Evolutionary conservation across 176 grass and related monocot genomes (phyloP), one percentile per base, ranked within the genome.

Genomic region (Tuctoria greenei): DNA sequence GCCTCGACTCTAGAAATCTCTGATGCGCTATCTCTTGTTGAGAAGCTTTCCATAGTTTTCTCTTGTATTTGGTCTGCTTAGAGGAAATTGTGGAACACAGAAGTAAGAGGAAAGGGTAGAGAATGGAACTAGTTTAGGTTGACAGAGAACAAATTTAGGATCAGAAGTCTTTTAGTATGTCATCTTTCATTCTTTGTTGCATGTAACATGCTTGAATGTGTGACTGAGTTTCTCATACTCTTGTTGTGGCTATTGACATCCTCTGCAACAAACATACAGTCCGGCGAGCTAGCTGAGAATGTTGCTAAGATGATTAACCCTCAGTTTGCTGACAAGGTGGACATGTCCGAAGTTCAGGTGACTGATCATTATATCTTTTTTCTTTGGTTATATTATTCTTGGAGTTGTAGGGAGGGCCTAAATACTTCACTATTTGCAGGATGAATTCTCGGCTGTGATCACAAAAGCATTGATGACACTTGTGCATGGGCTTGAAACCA

Each of bases 301-400:
- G 92, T 99, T 73, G 85, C 87, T 52, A 99, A 99, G 87, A 99
- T 95, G 44, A 99, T 99, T 54, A 93, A 86, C 68, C 78, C 92
- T 80, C 92, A 87, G 68, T 90, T 95, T 84, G 71, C 72, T 61
- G 89, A 95, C 77, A 99, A 99, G 77, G 92, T 99, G 80, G 92
- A 99, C 76, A 83, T 99, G 61, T 95, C 92, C 84, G 91, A 95
- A 81, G 95, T 99, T 88, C 89, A 99, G 95, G 95, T 92, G 83
- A 82, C 64, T 42, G 15, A 47, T 69, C 38, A 7, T 77, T 72
- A 34, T 80, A 66, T 71, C 71, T 89, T 35, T 18, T 28, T 47
- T 51, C 15, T 52, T 43, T 81, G 60, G 59, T 60, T 10, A 85
- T 58, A 26, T 75, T 78, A 55, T 12, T 55, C 9, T 77, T 78